Conservation (phyloP, 768 basidiomycete species). For the Russula foetens region DNA sequence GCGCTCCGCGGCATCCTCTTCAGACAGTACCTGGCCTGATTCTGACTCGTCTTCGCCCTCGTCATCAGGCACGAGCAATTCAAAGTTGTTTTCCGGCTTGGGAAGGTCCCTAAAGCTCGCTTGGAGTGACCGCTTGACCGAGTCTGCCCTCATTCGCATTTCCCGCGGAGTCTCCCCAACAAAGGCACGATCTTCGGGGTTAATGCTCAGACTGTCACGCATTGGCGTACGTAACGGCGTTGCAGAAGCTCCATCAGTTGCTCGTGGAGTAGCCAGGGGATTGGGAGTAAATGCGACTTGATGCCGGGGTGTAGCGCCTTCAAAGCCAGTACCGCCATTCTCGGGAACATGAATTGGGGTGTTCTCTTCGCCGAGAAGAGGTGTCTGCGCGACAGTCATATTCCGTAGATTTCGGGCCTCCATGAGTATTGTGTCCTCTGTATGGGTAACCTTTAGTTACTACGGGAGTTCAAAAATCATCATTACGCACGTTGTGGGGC, state of each 20-base stretch:
- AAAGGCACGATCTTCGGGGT: constrained; percentile 52
- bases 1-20: constrained; percentile 90
- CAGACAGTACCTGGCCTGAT: constrained; percentile 33
- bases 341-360: constrained; percentile 76
- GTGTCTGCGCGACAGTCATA: constrained; percentile 89
- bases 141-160: constrained; percentile 49
- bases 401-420: constrained; percentile 95
- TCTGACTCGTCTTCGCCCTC: constrained; percentile 48
- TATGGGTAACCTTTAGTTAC: constrained; percentile 9
- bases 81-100: constrained; percentile 95
- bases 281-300: constrained; percentile 91
- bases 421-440: constrained; percentile 90
- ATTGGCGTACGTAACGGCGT: constrained; percentile 94
- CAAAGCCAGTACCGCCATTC: constrained; percentile 86
- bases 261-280: constrained; percentile 79
- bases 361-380: constrained; percentile 94
- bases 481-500: constrained; percentile 67
- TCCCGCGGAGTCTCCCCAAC: constrained; percentile 72
- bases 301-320: constrained; percentile 90
- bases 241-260: constrained; percentile 35
- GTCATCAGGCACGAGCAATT: constrained; percentile 85
- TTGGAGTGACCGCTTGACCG: constrained; percentile 68
- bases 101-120: constrained; percentile 80
- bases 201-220: constrained; percentile 88
- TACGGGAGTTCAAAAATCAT: not conserved